These are phyloP conservation scores for Arthrocladium fulminans DNA, from an alignment of 2,329 filamentous ascomycete genomes.

Conservation along the genomic window DNA sequence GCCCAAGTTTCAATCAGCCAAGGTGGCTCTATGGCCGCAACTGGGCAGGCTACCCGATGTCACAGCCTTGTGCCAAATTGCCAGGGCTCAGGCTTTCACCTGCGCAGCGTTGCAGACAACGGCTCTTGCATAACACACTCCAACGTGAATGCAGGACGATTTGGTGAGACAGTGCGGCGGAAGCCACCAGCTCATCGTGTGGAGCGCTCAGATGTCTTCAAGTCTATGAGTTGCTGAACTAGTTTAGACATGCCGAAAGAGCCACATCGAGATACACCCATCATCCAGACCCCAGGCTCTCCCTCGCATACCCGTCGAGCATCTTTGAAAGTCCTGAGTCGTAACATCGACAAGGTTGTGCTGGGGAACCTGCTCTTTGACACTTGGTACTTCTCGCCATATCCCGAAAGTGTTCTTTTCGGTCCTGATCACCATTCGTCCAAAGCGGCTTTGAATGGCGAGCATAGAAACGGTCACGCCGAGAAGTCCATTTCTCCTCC, in stretches of 20 bases:
- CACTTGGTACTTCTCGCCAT: slow-evolving; percentile 90
- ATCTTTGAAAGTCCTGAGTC: slow-evolving; percentile 28
- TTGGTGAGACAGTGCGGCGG: no score
- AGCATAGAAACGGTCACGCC: slow-evolving; percentile 23
- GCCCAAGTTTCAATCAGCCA: no score
- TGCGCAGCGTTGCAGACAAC: no score
- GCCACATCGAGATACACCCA: neutral
- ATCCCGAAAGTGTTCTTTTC: slow-evolving; percentile 52
- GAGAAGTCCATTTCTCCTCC: slow-evolving; percentile 11
- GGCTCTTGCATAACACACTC: no score
- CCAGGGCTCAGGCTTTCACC: no score
- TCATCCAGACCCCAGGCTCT: slow-evolving; percentile 11
- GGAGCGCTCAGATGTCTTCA: neutral
- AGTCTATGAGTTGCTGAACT: neutral
- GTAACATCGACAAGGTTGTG: slow-evolving; percentile 79
- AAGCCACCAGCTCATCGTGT: neutral
- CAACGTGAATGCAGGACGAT: no score
- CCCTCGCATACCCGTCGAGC: slow-evolving; percentile 17
- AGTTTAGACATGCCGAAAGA: slow-evolving; percentile 7
- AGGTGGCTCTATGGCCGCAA: no score
- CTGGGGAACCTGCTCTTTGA: slow-evolving; percentile 75
- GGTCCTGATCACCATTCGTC: slow-evolving; percentile 11
- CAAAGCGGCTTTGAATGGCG: slow-evolving; percentile 14
- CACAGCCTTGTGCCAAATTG: no score
- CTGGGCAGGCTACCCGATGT: no score